phyloP scores from a whole-genome alignment of 768 basidiomycete genomes.

The Arthromyces matolae region DNA sequence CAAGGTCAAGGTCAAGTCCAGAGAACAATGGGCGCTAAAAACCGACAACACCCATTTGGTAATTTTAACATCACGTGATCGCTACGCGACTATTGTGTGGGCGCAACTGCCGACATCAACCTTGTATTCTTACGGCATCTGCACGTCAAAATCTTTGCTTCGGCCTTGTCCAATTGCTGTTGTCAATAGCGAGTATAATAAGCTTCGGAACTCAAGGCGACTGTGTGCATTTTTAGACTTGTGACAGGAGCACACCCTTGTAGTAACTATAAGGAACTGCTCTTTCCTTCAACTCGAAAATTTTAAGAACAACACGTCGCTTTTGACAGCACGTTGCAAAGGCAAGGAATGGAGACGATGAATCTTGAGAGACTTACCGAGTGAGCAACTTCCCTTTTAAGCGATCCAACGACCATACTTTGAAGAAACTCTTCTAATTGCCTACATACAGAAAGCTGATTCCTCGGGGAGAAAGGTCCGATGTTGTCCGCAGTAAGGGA shows the following conservation, averaged over 20 bases:
- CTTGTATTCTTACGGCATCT: background rate
- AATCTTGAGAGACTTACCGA: too few species aligned
- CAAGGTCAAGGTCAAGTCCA: background rate
- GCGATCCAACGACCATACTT: too few species aligned
- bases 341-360: too few species aligned
- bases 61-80: slow-evolving; percentile 8
- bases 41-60: slow-evolving; percentile 7
- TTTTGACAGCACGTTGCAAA: too few species aligned
- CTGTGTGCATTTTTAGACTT: background rate
- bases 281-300: too few species aligned
- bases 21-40: slow-evolving; percentile 17
- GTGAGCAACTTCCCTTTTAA: too few species aligned
- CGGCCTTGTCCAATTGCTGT: background rate
- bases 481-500: background rate
- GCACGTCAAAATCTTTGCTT: background rate
- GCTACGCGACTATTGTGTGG: slow-evolving; percentile 11
- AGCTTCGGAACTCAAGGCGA: background rate
- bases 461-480: background rate
- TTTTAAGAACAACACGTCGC: too few species aligned
- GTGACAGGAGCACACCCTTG: background rate
- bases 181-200: slow-evolving; percentile 7
- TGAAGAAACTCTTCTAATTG: too few species aligned
- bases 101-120: slow-evolving; percentile 6
- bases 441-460: too few species aligned
- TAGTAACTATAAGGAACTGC: background rate